These are phyloP conservation scores for Oryza punctata DNA, from an alignment of 176 grass and related monocot species.

Conservation along the genomic window DNA sequence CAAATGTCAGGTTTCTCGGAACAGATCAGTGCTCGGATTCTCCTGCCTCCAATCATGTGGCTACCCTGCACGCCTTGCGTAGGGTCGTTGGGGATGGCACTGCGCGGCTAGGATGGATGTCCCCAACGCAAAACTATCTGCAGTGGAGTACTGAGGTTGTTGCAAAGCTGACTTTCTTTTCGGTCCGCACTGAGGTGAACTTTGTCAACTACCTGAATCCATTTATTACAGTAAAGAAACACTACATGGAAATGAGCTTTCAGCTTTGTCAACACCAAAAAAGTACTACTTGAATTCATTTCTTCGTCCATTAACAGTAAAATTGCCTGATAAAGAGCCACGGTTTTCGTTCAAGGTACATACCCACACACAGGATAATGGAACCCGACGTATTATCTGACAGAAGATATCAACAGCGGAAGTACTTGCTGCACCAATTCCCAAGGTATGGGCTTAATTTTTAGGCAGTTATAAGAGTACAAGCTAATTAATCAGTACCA, in stretches of 20 bases:
- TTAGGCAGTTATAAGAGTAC: not conserved
- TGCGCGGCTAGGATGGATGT: not conserved
- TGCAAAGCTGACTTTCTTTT: constrained; percentile 14
- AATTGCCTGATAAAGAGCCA: not conserved
- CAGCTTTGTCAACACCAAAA: not conserved
- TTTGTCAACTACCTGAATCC: too few species aligned
- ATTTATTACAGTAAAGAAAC: too few species aligned
- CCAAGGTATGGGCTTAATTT: not conserved
- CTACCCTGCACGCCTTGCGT: not conserved
- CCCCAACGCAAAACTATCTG: not conserved
- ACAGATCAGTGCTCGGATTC: constrained; percentile 13
- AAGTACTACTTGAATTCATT: not conserved
- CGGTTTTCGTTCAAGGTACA: not conserved
- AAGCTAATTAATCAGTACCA: not conserved
- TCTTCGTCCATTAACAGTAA: not conserved
- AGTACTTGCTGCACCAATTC: not conserved
- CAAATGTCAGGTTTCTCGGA: constrained; percentile 11
- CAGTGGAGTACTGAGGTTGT: not conserved
- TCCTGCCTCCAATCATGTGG: constrained; percentile 12
- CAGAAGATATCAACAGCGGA: not conserved
- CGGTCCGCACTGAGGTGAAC: not conserved
- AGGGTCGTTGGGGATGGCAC: constrained; percentile 16
- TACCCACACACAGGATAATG: not conserved
- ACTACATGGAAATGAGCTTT: too few species aligned
- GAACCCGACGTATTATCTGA: not conserved